phyloP scores from a whole-genome alignment of 2,329 filamentous ascomycete genomes.

The Talaromyces pinophilus region DNA sequence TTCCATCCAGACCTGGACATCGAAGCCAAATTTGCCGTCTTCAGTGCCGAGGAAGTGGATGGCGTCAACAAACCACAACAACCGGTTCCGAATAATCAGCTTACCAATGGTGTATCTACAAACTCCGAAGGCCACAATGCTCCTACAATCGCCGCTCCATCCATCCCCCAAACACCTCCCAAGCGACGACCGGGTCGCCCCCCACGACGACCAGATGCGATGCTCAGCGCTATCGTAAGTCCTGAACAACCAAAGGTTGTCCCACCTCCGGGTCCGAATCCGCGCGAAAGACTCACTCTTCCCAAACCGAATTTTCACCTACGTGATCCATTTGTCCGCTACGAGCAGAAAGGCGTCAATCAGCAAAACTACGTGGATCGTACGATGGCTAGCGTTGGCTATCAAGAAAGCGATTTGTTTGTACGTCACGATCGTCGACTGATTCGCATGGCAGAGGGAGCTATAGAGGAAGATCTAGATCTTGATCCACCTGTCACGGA shows the following conservation, averaged over 20 bases:
- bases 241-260: constrained; percentile 57
- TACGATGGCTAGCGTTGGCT: constrained; percentile 92
- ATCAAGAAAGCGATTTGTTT: constrained; percentile 92
- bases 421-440: constrained; percentile 73
- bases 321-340: constrained; percentile 51
- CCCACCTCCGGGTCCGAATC: constrained; percentile 52
- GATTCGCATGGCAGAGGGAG: constrained; percentile 62
- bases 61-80: constrained; percentile 52
- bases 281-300: constrained; percentile 51
- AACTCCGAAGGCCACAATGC: constrained; percentile 39
- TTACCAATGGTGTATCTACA: constrained; percentile 31
- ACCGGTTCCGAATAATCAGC: constrained; percentile 29
- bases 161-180: constrained; percentile 45
- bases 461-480: constrained; percentile 65
- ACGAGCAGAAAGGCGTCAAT: constrained; percentile 79
- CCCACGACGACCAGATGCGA: constrained; percentile 62
- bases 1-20: constrained; percentile 96
- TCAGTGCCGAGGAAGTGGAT: constrained; percentile 82
- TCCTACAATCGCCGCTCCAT: constrained; percentile 47
- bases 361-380: constrained; percentile 92
- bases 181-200: constrained; percentile 66
- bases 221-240: constrained; percentile 61
- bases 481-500: constrained; percentile 58
- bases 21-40: constrained; percentile 74
- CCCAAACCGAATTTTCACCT: constrained; percentile 51